Conservation (phyloP, 495 filamentous ascomycete genomes). For the Neurospora sp. region DNA sequence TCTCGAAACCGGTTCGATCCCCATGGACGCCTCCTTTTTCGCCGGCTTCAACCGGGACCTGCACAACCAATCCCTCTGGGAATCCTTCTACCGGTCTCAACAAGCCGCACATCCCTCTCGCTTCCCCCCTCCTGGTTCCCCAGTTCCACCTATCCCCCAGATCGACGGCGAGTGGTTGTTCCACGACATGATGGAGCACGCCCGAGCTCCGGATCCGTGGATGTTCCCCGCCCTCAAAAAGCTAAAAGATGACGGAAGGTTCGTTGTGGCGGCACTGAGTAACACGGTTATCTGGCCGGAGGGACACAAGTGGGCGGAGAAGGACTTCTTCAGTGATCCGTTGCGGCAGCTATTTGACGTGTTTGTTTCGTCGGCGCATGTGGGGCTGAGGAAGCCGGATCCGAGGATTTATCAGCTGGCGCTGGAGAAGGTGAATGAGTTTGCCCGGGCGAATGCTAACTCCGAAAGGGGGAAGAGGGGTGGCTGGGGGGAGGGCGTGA, state of each 20-base stretch:
- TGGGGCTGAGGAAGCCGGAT: constrained; percentile 83
- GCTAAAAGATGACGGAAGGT: constrained; percentile 50
- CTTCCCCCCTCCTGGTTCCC: not conserved
- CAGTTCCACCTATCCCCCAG: constrained; percentile 52
- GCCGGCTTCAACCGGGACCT: constrained; percentile 66
- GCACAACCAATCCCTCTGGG: constrained; percentile 54
- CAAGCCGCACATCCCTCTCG: constrained; percentile 24
- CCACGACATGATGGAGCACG: constrained; percentile 81
- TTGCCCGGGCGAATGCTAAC: constrained; percentile 36
- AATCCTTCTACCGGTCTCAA: constrained; percentile 29
- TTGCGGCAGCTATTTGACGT: constrained; percentile 62
- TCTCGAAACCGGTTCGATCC: constrained; percentile 66
- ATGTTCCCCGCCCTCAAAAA: constrained; percentile 78
- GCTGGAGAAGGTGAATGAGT: constrained; percentile 50
- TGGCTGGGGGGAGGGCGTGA: constrained; percentile 43
- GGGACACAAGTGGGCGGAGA: constrained; percentile 44
- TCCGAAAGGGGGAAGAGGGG: constrained; percentile 26
- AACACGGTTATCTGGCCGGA: constrained; percentile 81
- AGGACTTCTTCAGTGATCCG: constrained; percentile 32
- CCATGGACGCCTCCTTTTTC: constrained; percentile 66
- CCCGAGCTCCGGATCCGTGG: constrained; percentile 64
- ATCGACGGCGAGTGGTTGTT: constrained; percentile 78
- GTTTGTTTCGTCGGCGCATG: constrained; percentile 74
- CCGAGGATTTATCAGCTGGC: constrained; percentile 69
- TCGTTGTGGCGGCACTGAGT: constrained; percentile 70